A percentile compares a stretch with the other conserved stretches of the same genome.
phyloP scores from a whole-genome alignment of 2,329 filamentous ascomycete genomes.

The Arachnomyces sp. region DNA sequence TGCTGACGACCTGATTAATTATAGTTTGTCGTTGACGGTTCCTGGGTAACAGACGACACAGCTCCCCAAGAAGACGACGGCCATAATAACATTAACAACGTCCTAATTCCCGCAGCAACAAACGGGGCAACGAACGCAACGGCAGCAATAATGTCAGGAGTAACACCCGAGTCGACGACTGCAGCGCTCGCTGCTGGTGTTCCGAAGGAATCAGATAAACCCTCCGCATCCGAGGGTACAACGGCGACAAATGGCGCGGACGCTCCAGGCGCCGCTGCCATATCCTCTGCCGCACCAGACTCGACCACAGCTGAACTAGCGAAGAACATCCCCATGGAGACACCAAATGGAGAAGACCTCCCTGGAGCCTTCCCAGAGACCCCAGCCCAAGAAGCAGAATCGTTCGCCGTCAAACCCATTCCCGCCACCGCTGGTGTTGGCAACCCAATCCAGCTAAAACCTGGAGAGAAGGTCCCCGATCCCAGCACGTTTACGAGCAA shows the following conservation, averaged over 20 bases:
- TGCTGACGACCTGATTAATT: conserved; percentile 6
- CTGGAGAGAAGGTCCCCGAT: conserved; percentile 74
- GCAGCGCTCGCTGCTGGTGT: conserved; percentile 59
- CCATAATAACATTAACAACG: conserved; percentile 85
- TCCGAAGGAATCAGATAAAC: conserved; percentile 40
- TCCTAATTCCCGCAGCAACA: conserved; percentile 52
- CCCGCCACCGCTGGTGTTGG: conserved; percentile 51
- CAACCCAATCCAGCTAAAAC: conserved; percentile 71
- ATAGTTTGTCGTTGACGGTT: conserved; percentile 90
- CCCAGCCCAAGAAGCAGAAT: conserved; percentile 45
- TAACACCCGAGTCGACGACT: conserved; percentile 62
- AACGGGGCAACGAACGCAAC: conserved; percentile 6
- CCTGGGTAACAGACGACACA: conserved; percentile 75
- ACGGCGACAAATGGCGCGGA: too few relatives aligned
- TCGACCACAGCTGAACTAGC: conserved; percentile 65
- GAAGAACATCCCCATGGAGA: conserved; percentile 56
- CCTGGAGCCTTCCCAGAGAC: conserved; percentile 68
- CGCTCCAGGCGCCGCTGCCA: conserved; percentile 33
- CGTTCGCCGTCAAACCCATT: conserved; percentile 47
- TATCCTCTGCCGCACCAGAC: conserved; percentile 58
- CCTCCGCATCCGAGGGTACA: conserved; percentile 9
- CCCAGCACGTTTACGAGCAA: conserved; percentile 55
- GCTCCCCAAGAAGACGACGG: conserved; percentile 75
- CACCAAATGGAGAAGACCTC: conserved; percentile 32
- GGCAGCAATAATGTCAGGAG: conserved; percentile 46